These are phyloP conservation scores for Brassica rapa DNA, from an alignment of 345 rosid species.

Conservation along the genomic window DNA sequence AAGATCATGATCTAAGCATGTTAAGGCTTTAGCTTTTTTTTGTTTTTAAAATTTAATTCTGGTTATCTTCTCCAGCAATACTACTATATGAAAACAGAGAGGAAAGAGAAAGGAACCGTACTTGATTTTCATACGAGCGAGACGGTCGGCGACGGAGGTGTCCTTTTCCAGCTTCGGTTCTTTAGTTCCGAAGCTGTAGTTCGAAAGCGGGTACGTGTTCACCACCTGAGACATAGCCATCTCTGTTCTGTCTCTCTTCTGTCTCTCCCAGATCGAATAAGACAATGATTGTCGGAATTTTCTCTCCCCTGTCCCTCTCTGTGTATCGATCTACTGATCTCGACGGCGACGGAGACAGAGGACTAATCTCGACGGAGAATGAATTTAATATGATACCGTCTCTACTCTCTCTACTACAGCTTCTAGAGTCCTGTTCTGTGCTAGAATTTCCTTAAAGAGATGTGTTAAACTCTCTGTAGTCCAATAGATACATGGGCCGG, in stretches of 20 bases:
- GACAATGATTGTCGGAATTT: neutral
- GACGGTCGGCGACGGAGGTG: constrained; percentile 95
- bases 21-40: neutral
- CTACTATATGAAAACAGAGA: neutral
- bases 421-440: constrained; percentile 1
- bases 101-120: constrained; percentile 32
- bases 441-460: neutral
- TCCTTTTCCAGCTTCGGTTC: constrained; percentile 97
- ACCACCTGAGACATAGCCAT: constrained; percentile 81
- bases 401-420: neutral
- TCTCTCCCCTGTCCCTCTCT: neutral
- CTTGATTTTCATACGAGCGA: constrained; percentile 99
- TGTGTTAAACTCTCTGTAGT: neutral
- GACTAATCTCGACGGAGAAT: constrained; percentile 13
- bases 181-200: constrained; percentile 93
- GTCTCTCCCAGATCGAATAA: neutral
- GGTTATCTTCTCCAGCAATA: constrained; percentile 3
- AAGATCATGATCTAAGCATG: neutral
- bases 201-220: constrained; percentile 87
- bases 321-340: neutral
- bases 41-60: neutral
- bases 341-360: constrained; percentile 15
- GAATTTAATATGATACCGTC: neutral
- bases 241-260: constrained; percentile 21
- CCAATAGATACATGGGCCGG: neutral